These are phyloP conservation scores for Moesziomyces sp. DNA, from an alignment of 1,284 basidiomycete genomes.

Conservation along the genomic window DNA sequence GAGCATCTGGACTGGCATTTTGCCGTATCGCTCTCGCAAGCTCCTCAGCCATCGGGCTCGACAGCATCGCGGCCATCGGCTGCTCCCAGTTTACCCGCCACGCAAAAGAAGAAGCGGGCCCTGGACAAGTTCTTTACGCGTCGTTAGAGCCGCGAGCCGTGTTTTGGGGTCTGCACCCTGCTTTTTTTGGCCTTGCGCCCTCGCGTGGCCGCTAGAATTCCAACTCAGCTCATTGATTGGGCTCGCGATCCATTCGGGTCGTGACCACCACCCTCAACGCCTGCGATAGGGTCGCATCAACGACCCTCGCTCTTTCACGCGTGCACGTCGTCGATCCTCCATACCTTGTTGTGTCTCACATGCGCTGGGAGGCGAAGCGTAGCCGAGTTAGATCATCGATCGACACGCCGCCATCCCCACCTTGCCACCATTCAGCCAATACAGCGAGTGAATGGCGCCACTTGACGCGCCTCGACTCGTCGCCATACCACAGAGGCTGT, in stretches of 20 bases:
- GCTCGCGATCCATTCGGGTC: not conserved
- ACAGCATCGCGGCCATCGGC: conserved; percentile 1
- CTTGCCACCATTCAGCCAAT: not conserved
- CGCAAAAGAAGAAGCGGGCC: conserved; percentile 30
- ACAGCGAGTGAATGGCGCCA: not conserved
- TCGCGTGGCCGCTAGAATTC: conserved; percentile 8
- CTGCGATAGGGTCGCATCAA: too few relatives aligned
- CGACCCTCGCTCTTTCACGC: not conserved
- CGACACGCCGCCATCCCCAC: conserved; percentile 2
- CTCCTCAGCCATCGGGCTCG: conserved; percentile 5
- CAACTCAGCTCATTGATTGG: conserved; percentile 13
- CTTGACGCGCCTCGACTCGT: not conserved
- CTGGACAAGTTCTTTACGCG: conserved; percentile 37
- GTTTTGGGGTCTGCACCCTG: conserved; percentile 30
- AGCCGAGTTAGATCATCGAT: conserved; percentile 5
- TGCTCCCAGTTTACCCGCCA: not conserved
- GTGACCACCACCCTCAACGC: not conserved
- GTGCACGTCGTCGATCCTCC: not conserved
- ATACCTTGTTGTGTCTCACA: not conserved
- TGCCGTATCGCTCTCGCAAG: conserved; percentile 51
- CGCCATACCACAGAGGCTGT: not conserved
- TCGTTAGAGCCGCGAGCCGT: conserved; percentile 8
- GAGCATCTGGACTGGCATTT: conserved; percentile 62
- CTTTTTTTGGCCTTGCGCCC: conserved; percentile 8
- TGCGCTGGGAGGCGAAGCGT: not conserved